Base-by-base conservation (phyloP, 202 grass and related monocot genomes). In the Cymbopogon flexuosus region DNA sequence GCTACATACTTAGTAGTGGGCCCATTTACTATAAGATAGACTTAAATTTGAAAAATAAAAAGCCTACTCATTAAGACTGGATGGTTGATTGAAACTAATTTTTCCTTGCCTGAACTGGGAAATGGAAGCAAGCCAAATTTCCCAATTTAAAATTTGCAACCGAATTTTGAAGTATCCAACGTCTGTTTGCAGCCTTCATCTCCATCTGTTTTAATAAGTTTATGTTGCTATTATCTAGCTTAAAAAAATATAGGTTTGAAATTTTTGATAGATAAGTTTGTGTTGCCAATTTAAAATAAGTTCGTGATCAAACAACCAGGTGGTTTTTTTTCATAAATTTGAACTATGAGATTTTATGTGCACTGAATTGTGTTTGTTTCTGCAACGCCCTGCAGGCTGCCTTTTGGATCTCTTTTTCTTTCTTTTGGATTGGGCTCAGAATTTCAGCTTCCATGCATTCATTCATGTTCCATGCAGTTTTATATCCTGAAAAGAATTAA, bases 401-500 rank as follows among this genome's bases (percentile, higher is more conserved):
- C 16, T 52, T 62, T 47, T 51, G 9, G 2, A 83, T 73, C 51
- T 69, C 19, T 24, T 36, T 81, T 56, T 54, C 4, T 68, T 71
- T 60, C 22, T 45, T 78, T 83, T 73, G 19, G n/a, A 30, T 78
- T 78, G 8, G 10, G n/a, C 66, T 78, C 27, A 45, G 35, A 73
- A 42, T 68, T 85, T 58, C 34, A 41, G 39, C 82, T 80, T 76
- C 13, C 23, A 61, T 61, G 23, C 57, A 51, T n/a, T 3, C 68
- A 72, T 73, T 59, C 57, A n/a, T 56, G 23, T 76, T 68, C 13
- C 63, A 15, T 46, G 30, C 58, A 59, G 6, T 77, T 89, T 78
- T 68, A 71, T 23, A 66, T 59, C 33, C 49, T 67, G 37, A 66
- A 81, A 77, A 68, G 31, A 72, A 27, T 49, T 62, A 23, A 35